A percentile compares a stretch with the other conserved stretches of the same genome.
phyloP scores from a whole-genome alignment of 805 yeast genomes.

The Maudiozyma saulgeensis region DNA sequence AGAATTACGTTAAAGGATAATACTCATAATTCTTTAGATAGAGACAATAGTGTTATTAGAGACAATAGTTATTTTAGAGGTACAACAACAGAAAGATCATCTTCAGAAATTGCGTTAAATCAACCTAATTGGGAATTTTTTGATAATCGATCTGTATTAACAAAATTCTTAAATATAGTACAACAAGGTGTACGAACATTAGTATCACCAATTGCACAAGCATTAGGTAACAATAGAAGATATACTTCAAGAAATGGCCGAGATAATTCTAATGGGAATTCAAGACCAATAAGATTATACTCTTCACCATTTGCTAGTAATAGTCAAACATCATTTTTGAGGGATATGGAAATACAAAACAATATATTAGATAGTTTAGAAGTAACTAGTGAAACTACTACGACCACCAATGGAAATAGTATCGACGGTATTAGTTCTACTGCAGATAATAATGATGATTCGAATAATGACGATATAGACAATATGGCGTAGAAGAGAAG shows the following conservation, averaged over 20 bases:
- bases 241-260: background rate
- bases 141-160: conserved; percentile 15
- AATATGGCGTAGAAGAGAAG: background rate
- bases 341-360: conserved; percentile 34
- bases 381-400: conserved; percentile 13
- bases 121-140: conserved; percentile 23
- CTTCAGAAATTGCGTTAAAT: background rate
- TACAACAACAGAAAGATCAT: background rate
- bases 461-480: background rate
- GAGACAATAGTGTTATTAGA: background rate
- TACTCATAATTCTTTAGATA: background rate
- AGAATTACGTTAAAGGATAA: conserved; percentile 5
- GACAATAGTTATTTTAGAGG: background rate
- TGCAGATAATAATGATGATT: no score
- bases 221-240: background rate
- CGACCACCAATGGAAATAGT: background rate
- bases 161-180: background rate
- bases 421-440: background rate
- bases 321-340: conserved; percentile 25
- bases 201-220: background rate
- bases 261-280: background rate
- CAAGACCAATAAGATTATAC: background rate
- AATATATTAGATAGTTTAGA: conserved; percentile 33
- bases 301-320: background rate
- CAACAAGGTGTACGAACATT: background rate